Percentiles rank a stretch among this genome's conserved stretches.
phyloP scores from a whole-genome alignment of 257 asterid species.

The Solanum ossicruentum region DNA sequence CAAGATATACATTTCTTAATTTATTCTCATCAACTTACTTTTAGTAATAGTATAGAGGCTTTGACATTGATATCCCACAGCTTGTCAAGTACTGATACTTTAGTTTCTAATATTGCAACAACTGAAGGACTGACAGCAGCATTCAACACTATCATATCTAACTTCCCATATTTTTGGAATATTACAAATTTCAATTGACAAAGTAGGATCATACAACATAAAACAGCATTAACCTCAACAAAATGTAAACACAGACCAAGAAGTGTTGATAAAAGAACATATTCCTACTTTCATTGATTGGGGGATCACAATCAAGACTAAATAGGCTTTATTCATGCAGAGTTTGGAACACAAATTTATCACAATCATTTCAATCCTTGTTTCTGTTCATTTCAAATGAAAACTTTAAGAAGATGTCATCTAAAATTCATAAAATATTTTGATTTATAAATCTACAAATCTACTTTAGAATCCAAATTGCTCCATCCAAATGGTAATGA shows the following conservation, averaged over 20 bases:
- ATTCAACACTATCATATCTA: slow-evolving; percentile 67
- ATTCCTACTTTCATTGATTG: neutral
- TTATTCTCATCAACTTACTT: slow-evolving; percentile 33
- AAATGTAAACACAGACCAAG: neutral
- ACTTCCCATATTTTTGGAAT: slow-evolving; percentile 66
- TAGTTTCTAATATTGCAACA: slow-evolving; percentile 43
- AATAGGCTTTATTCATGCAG: neutral
- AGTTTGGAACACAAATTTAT: neutral
- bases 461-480: neutral
- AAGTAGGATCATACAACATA: neutral
- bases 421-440: neutral
- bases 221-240: neutral
- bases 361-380: neutral
- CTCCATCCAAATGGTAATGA: neutral
- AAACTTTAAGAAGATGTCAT: neutral
- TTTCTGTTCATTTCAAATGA: neutral
- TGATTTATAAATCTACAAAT: neutral
- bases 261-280: neutral
- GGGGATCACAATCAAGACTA: neutral
- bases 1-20: neutral
- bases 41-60: slow-evolving; percentile 56
- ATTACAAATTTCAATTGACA: neutral
- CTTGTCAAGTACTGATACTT: slow-evolving; percentile 69
- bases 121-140: slow-evolving; percentile 79
- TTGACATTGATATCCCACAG: slow-evolving; percentile 85